Base-by-base conservation (phyloP, 2,329 filamentous ascomycete genomes). In the Fusarium succisae region DNA sequence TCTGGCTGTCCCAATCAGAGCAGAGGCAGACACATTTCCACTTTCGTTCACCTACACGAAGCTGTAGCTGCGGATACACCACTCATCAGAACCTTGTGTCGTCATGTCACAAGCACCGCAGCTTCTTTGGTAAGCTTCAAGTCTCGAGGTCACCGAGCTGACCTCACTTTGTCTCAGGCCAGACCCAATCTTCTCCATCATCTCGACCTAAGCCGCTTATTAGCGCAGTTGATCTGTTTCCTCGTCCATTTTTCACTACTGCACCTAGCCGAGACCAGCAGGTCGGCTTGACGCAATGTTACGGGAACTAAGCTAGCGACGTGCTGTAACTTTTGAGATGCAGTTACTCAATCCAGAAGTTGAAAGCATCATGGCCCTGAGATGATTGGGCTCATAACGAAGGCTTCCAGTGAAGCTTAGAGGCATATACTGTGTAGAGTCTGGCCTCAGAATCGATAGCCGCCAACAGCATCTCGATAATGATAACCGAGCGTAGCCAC, bases 231-330 rank as follows among this genome's bases (percentile, higher is more conserved):
- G 74, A 78, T 71, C 74, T 71, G 70, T 73, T 65, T 71, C 56
- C 62, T 73, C 48, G 64, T 54, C 39, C 71, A 65, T 66, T 53
- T 55, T 67, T 66, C 59, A 38, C 67, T 63, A 68, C 69, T 76
- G 73, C 75, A 73, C 64, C 58, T 75, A 75, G 75, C 75, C 76
- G 76, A 76, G 73, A 77, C 75, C 67, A 73, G 60, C 66, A 73
- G 64, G 73, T 66, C 67, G 58, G 66, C 66, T 78, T 76, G 76
- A 77, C 61, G 74, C 74, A 78, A 75, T 75, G 55, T 67, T 56
- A 62, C 72, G 66, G 68, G 55, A 69, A 60, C 66, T 68, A 69
- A 55, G 47, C 53, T 66, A 56, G 59, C 67, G 35, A 55, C 18
- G 37, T 63, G 38, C 63, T 50, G 54, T 66, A 55, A 51, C 50